phyloP scores from a whole-genome alignment of 371 early-diverging fungal species.

The Circinella umbellata region DNA sequence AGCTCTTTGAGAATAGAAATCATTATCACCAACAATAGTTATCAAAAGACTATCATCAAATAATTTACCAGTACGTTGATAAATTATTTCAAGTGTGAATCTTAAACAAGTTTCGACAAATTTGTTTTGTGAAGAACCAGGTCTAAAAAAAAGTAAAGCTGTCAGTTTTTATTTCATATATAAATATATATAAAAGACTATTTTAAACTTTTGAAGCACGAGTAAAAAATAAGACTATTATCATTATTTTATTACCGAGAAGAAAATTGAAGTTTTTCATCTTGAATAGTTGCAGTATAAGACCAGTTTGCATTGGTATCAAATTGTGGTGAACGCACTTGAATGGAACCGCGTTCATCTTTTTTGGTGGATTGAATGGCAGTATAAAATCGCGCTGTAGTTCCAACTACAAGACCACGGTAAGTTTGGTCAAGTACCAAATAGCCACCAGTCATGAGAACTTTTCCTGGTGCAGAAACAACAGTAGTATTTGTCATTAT shows the following conservation, averaged over 20 bases:
- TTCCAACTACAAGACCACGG: slow-evolving; percentile 84
- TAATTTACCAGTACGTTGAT: slow-evolving; percentile 16
- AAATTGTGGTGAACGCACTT: slow-evolving; percentile 77
- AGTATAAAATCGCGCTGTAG: slow-evolving; percentile 85
- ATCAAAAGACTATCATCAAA: slow-evolving; percentile 60
- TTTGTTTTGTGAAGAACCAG: slow-evolving; percentile 29
- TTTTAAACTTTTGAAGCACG: background rate
- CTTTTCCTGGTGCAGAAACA: slow-evolving; percentile 94
- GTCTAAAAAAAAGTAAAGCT: slow-evolving; percentile 10
- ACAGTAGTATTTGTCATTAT: slow-evolving; percentile 29
- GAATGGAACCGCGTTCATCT: slow-evolving; percentile 33
- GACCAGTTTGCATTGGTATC: slow-evolving; percentile 61
- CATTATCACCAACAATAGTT: slow-evolving; percentile 87
- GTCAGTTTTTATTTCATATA: too few species aligned
- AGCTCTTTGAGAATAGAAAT: slow-evolving; percentile 91
- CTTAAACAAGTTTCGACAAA: slow-evolving; percentile 46
- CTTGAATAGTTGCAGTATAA: slow-evolving; percentile 46
- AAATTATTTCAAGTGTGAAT: slow-evolving; percentile 39
- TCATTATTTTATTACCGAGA: slow-evolving; percentile 26
- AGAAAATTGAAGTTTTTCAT: slow-evolving; percentile 20
- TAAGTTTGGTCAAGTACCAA: slow-evolving; percentile 85
- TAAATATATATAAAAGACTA: too few species aligned
- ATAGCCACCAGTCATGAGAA: slow-evolving; percentile 94
- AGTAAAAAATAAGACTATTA: background rate
- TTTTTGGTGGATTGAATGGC: slow-evolving; percentile 43